Conservation (phyloP, 306 rosid species). For the Vigna radiata region DNA sequence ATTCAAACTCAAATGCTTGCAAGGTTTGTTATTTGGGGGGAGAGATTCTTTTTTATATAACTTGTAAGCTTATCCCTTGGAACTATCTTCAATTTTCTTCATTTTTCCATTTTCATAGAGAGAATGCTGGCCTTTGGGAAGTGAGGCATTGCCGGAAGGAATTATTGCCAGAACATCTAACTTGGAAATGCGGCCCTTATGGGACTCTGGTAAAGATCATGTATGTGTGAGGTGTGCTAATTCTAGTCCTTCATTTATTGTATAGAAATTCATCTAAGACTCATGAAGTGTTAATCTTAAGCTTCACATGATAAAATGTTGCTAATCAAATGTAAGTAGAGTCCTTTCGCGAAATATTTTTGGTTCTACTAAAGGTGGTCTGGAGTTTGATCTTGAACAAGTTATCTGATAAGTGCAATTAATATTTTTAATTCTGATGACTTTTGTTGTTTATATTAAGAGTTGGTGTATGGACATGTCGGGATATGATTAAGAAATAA, state of each 20-base stretch:
- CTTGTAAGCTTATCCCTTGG: conserved; percentile 1
- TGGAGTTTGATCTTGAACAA: conserved; percentile 8
- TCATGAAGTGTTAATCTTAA: neutral
- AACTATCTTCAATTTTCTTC: conserved; percentile 9
- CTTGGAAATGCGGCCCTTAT: conserved; percentile 80
- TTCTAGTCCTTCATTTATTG: conserved; percentile 25
- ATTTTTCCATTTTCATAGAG: conserved; percentile 47
- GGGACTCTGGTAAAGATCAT: conserved; percentile 56
- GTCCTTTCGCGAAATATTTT: neutral
- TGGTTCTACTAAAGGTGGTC: neutral
- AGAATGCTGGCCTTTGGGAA: conserved; percentile 66
- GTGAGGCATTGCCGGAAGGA: conserved; percentile 75
- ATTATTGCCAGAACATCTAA: conserved; percentile 68
- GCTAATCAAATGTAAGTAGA: neutral
- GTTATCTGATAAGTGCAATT: conserved; percentile 15
- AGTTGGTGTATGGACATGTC: neutral
- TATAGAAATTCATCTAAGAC: conserved; percentile 18
- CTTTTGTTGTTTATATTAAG: conserved; percentile 1
- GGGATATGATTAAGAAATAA: neutral
- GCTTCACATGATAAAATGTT: conserved; percentile 6
- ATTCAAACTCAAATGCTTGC: conserved; percentile 55
- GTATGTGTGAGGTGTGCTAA: conserved; percentile 28
- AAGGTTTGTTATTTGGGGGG: conserved; percentile 57
- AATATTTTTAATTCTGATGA: neutral
- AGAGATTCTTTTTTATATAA: neutral